Evolutionary conservation across 208 protist genomes (phyloP).

Genomic region (Porcisia deanei): DNA sequence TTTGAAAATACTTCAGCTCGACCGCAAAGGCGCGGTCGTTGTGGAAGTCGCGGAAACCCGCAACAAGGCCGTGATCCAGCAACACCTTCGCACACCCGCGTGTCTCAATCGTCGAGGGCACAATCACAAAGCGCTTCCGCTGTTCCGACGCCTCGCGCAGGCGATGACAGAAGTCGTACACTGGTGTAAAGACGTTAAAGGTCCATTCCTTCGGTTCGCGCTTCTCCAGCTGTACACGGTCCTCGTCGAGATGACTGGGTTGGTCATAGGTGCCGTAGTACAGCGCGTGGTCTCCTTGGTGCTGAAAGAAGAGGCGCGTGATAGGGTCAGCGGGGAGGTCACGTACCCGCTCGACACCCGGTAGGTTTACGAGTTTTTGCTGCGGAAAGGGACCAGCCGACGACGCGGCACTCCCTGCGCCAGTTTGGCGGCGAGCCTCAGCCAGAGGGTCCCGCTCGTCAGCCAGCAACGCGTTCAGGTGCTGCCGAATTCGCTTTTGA

Average conservation of each 20-base stretch:
- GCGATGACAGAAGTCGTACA: conserved; percentile 92
- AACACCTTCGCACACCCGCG: conserved; percentile 86
- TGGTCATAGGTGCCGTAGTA: conserved; percentile 90
- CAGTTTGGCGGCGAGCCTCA: conserved; percentile 9
- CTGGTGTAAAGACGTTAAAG: conserved; percentile 75
- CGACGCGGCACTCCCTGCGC: conserved; percentile 8
- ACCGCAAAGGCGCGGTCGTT: conserved; percentile 92
- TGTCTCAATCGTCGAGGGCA: conserved; percentile 88
- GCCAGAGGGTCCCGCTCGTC: conserved; percentile 65
- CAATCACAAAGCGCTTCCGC: conserved; percentile 90
- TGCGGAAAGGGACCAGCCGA: conserved; percentile 39
- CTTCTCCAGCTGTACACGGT: conserved; percentile 87
- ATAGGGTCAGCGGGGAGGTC: conserved; percentile 91
- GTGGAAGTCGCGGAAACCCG: conserved; percentile 92
- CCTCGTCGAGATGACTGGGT: conserved; percentile 73
- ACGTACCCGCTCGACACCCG: conserved; percentile 77
- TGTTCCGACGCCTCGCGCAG: conserved; percentile 87
- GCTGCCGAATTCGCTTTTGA: conserved; percentile 71
- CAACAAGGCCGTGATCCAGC: conserved; percentile 87
- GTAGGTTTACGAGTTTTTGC: conserved; percentile 69
- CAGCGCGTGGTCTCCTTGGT: conserved; percentile 90
- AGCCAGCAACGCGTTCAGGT: conserved; percentile 76
- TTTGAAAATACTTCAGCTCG: conserved; percentile 93
- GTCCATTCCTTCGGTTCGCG: conserved; percentile 72
- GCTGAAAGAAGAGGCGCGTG: conserved; percentile 92